Percentiles rank a stretch among this genome's conserved stretches.
phyloP scores from a whole-genome alignment of 129 eudicot species.

The Erigeron canadensis region DNA sequence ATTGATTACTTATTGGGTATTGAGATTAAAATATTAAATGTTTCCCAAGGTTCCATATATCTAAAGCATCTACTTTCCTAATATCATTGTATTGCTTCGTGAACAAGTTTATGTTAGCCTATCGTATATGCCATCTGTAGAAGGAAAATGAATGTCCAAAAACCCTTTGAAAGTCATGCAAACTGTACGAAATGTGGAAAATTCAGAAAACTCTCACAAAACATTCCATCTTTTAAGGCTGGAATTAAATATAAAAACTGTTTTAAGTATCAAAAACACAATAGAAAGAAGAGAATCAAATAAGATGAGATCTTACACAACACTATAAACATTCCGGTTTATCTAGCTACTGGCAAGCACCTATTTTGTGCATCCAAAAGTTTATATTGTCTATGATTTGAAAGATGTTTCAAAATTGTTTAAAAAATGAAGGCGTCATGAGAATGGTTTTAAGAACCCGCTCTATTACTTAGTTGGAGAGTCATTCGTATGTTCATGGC shows the following conservation, averaged over 20 bases:
- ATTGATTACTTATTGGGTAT: too few species aligned
- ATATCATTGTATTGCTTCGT: too few species aligned
- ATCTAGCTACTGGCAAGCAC: background rate
- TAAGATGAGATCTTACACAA: constrained; percentile 5
- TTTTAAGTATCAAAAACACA: background rate
- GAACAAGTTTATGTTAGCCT: too few species aligned
- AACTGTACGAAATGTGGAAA: background rate
- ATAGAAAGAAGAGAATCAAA: background rate
- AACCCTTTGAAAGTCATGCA: background rate
- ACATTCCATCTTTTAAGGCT: background rate
- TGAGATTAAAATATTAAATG: too few species aligned
- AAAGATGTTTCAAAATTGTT: background rate
- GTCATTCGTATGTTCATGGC: constrained; percentile 87
- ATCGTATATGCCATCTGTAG: too few species aligned
- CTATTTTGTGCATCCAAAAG: background rate
- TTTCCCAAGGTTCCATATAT: too few species aligned
- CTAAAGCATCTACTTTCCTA: too few species aligned
- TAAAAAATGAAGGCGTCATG: background rate
- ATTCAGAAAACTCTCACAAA: background rate
- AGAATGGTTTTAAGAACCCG: constrained; percentile 39
- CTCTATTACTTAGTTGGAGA: constrained; percentile 59
- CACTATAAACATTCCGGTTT: constrained; percentile 20
- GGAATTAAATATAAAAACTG: background rate
- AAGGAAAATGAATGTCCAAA: too few species aligned
- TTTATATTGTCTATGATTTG: background rate